phyloP scores from a whole-genome alignment of 208 protist species.

The Trypanosoma congolense region DNA sequence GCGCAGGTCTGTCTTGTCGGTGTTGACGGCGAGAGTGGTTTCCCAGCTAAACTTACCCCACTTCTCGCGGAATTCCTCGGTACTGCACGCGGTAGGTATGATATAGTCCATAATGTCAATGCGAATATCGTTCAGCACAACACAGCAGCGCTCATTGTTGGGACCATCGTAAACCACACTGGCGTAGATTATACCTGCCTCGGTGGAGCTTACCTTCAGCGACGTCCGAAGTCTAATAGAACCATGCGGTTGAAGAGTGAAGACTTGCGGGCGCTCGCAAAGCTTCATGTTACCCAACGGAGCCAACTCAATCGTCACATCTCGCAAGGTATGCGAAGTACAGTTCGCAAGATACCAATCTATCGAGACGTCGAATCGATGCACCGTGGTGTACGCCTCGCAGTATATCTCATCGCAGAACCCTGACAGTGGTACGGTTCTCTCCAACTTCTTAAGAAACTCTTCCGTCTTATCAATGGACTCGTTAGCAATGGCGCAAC shows the following conservation, averaged over 20 bases:
- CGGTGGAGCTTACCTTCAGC: conserved; percentile 97
- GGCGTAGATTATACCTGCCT: conserved; percentile 96
- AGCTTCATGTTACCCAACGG: conserved; percentile 97
- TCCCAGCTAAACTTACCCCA: conserved; percentile 99
- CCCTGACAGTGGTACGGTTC: conserved; percentile 93
- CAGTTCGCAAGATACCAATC: conserved; percentile 94
- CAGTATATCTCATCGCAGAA: conserved; percentile 96
- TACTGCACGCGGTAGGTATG: conserved; percentile 77
- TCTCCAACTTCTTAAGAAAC: conserved; percentile 71
- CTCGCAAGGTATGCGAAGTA: conserved; percentile 91
- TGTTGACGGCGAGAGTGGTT: conserved; percentile 95
- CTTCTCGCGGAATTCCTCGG: conserved; percentile 94
- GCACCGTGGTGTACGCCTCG: conserved; percentile 95
- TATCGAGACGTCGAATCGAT: conserved; percentile 97
- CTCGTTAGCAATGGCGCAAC: conserved; percentile 31
- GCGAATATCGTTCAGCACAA: conserved; percentile 96
- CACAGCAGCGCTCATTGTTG: conserved; percentile 77
- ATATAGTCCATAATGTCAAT: conserved; percentile 99
- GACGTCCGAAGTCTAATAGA: conserved; percentile 85
- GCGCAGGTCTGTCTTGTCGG: conserved; percentile 65
- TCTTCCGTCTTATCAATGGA: conserved; percentile 33
- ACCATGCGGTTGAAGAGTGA: conserved; percentile 89
- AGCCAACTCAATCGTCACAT: conserved; percentile 95
- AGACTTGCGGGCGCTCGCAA: conserved; percentile 92
- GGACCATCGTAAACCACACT: conserved; percentile 96